Percentiles rank a stretch among this genome's conserved stretches.
These are phyloP conservation scores for Singerocomus inundabilis DNA, from an alignment of 1,284 basidiomycete genomes.

Conservation along the genomic window DNA sequence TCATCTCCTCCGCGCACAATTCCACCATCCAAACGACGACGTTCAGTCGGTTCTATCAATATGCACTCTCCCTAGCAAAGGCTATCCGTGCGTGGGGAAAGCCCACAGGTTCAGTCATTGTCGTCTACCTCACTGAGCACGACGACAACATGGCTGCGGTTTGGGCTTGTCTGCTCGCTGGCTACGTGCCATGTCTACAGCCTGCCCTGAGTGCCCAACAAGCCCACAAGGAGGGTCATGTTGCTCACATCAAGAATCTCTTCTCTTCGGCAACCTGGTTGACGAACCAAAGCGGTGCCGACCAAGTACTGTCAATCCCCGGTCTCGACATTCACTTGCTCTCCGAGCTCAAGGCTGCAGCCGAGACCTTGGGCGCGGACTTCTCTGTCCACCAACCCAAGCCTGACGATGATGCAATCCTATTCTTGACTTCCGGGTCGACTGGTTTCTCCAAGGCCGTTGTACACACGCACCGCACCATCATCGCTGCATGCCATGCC, in stretches of 20 bases:
- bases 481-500: constrained; percentile 27
- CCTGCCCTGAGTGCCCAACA: constrained; percentile 34
- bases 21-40: constrained; percentile 33
- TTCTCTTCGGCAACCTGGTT: constrained; percentile 32
- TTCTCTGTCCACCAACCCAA: constrained; percentile 19
- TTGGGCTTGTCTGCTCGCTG: constrained; percentile 34
- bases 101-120: constrained; percentile 29
- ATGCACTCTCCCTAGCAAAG: constrained; percentile 20
- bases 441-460: constrained; percentile 31
- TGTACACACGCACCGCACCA: constrained; percentile 26
- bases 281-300: constrained; percentile 31
- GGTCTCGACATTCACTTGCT: constrained; percentile 30
- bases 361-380: not conserved
- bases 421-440: constrained; percentile 30
- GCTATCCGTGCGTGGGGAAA: constrained; percentile 21
- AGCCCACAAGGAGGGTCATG: constrained; percentile 32
- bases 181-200: constrained; percentile 32
- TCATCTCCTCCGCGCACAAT: constrained; percentile 32
- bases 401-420: constrained; percentile 28
- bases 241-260: constrained; percentile 29
- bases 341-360: constrained; percentile 21
- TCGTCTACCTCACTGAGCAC: constrained; percentile 33
- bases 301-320: constrained; percentile 29
- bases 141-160: constrained; percentile 35
- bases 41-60: constrained; percentile 24